phyloP scores from a whole-genome alignment of 768 basidiomycete genomes.

The Thelephora aurantiotincta region DNA sequence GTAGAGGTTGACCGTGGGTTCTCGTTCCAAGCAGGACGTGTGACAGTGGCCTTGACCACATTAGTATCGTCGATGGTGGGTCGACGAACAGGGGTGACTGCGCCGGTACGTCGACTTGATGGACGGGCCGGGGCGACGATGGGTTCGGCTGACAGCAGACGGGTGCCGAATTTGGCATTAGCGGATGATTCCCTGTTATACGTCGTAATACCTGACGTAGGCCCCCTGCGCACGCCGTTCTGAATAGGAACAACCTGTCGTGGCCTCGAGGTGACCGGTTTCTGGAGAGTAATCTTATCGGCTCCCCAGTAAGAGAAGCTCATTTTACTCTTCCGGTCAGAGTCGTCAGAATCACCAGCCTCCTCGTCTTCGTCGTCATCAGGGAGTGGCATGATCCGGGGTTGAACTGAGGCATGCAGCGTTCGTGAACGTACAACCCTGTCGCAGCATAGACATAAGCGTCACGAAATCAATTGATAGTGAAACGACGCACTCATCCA shows the following conservation, averaged over 20 bases:
- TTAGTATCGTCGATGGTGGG: slow-evolving; percentile 40
- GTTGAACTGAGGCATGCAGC: slow-evolving; percentile 39
- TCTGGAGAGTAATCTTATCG: slow-evolving; percentile 80
- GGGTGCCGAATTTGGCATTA: slow-evolving; percentile 85
- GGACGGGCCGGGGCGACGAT: slow-evolving; percentile 31
- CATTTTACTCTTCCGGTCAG: slow-evolving; percentile 86
- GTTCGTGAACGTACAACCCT: slow-evolving; percentile 63
- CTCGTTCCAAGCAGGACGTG: slow-evolving; percentile 52
- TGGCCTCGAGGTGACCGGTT: slow-evolving; percentile 43
- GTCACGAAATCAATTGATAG: slow-evolving; percentile 3
- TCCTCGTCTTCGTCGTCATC: slow-evolving; percentile 40
- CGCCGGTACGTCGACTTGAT: slow-evolving; percentile 45
- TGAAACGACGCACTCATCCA: slow-evolving; percentile 65
- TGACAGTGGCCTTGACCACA: slow-evolving; percentile 51
- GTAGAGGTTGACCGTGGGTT: slow-evolving; percentile 30
- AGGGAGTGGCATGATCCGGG: slow-evolving; percentile 55
- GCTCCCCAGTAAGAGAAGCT: slow-evolving; percentile 92
- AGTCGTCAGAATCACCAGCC: slow-evolving; percentile 66
- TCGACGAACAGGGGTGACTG: slow-evolving; percentile 25
- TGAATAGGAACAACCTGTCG: slow-evolving; percentile 15
- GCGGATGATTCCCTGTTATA: slow-evolving; percentile 76
- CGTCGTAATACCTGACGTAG: slow-evolving; percentile 31
- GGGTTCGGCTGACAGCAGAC: slow-evolving; percentile 56
- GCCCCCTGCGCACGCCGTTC: slow-evolving; percentile 19
- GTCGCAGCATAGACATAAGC: slow-evolving; percentile 4